Conservation (phyloP, 2,329 filamentous ascomycete species). For the Penicillium paneum region DNA sequence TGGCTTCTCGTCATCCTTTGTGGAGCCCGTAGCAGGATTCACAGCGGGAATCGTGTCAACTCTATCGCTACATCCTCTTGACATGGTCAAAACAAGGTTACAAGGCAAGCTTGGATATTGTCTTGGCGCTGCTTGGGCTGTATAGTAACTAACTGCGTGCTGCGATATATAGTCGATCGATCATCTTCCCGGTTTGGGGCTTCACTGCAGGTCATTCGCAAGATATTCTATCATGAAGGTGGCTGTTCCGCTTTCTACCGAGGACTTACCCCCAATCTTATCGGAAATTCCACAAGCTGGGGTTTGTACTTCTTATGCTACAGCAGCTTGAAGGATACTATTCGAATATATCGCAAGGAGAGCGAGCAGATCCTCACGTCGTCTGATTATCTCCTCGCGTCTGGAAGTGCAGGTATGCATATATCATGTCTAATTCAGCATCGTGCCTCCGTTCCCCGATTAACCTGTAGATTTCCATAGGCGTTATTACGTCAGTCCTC, state of each 20-base stretch:
- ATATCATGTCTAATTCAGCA: background rate
- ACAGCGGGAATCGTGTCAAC: slow-evolving; percentile 84
- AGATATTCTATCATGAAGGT: slow-evolving; percentile 55
- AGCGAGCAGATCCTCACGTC: slow-evolving; percentile 49
- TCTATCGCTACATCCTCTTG: slow-evolving; percentile 82
- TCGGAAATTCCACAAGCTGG: slow-evolving; percentile 90
- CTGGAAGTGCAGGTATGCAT: slow-evolving; percentile 55
- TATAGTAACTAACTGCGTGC: background rate
- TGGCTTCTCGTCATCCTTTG: slow-evolving; percentile 68
- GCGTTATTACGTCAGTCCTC: slow-evolving; percentile 71
- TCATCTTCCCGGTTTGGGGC: slow-evolving; percentile 48
- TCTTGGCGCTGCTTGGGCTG: background rate
- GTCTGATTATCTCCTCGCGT: slow-evolving; percentile 77
- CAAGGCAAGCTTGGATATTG: slow-evolving; percentile 60
- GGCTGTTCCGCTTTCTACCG: slow-evolving; percentile 73
- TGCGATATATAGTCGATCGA: slow-evolving; percentile 48
- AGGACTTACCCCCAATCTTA: slow-evolving; percentile 81
- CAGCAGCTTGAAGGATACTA: slow-evolving; percentile 56
- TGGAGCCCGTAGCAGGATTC: slow-evolving; percentile 88
- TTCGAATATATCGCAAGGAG: slow-evolving; percentile 43
- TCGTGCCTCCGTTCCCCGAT: background rate
- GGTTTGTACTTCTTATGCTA: slow-evolving; percentile 85
- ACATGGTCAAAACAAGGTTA: slow-evolving; percentile 93
- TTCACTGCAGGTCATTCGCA: slow-evolving; percentile 52
- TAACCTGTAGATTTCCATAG: slow-evolving; percentile 35